phyloP scores from a whole-genome alignment of 768 basidiomycete genomes.

The Russula virescens region DNA sequence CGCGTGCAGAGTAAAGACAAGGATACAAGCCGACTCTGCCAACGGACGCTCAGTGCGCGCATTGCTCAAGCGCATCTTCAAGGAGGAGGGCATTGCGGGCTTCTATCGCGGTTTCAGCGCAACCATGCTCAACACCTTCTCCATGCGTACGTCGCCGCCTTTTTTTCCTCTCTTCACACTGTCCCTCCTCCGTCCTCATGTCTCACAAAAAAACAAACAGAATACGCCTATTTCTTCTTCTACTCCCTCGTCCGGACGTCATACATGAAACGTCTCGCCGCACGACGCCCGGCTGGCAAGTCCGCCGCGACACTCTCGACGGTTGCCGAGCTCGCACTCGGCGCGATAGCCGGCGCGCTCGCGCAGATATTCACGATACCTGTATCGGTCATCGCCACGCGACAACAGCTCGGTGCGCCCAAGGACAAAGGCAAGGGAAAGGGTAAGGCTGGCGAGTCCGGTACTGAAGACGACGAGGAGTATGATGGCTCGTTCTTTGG shows the following conservation, averaged over 20 bases:
- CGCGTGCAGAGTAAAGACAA: constrained; percentile 74
- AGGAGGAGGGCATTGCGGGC: constrained; percentile 74
- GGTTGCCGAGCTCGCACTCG: constrained; percentile 76
- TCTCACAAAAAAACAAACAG: constrained; percentile 35
- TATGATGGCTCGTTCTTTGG: constrained; percentile 68
- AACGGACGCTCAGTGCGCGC: constrained; percentile 56
- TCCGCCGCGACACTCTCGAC: constrained; percentile 63
- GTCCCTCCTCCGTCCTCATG: background rate
- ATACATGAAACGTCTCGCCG: constrained; percentile 66
- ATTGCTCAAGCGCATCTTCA: constrained; percentile 65
- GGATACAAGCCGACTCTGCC: constrained; percentile 76
- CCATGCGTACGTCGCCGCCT: constrained; percentile 66
- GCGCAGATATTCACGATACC: constrained; percentile 99
- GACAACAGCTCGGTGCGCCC: constrained; percentile 81
- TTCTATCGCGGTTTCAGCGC: constrained; percentile 91
- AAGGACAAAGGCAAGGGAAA: background rate
- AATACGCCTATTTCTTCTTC: constrained; percentile 99
- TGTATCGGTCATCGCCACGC: constrained; percentile 93
- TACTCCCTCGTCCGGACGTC: constrained; percentile 85
- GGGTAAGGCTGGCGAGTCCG: background rate
- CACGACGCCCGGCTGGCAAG: constrained; percentile 53
- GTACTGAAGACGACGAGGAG: constrained; percentile 27
- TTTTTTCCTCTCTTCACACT: background rate
- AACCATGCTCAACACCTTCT: constrained; percentile 98
- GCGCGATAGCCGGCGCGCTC: constrained; percentile 87